phyloP scores from a whole-genome alignment of 179 eudicot species.

The Beta corolliflora region DNA sequence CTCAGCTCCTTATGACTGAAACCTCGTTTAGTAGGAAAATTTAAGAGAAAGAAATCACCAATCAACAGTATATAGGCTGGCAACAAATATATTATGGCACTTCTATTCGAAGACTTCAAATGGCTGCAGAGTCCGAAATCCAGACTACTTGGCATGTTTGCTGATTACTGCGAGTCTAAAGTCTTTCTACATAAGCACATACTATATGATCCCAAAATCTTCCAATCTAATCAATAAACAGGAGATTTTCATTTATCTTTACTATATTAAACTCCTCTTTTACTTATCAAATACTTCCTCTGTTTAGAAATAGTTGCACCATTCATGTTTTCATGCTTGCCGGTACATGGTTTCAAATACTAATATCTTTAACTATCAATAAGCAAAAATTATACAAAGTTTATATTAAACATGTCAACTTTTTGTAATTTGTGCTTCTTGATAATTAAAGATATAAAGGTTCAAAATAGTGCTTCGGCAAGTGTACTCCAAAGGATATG shows the following conservation, averaged over 20 bases:
- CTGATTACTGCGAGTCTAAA: too few species aligned
- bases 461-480: too few species aligned
- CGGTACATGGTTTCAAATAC: too few species aligned
- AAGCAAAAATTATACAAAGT: too few species aligned
- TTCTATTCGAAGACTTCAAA: background rate
- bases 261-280: background rate
- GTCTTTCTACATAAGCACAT: background rate
- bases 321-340: too few species aligned
- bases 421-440: too few species aligned
- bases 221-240: background rate
- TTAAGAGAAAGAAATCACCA: background rate
- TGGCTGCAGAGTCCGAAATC: background rate
- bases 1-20: background rate
- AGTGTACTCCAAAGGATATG: too few species aligned
- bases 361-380: too few species aligned
- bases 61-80: background rate
- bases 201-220: background rate
- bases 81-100: background rate
- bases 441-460: too few species aligned
- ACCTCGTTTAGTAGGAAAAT: background rate
- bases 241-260: background rate
- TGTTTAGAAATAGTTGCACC: too few species aligned
- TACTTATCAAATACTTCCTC: background rate
- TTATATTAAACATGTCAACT: too few species aligned
- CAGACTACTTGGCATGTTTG: background rate